These are phyloP conservation scores for Diutina ranongensis DNA, from an alignment of 1,139 yeast species.

Conservation along the genomic window DNA sequence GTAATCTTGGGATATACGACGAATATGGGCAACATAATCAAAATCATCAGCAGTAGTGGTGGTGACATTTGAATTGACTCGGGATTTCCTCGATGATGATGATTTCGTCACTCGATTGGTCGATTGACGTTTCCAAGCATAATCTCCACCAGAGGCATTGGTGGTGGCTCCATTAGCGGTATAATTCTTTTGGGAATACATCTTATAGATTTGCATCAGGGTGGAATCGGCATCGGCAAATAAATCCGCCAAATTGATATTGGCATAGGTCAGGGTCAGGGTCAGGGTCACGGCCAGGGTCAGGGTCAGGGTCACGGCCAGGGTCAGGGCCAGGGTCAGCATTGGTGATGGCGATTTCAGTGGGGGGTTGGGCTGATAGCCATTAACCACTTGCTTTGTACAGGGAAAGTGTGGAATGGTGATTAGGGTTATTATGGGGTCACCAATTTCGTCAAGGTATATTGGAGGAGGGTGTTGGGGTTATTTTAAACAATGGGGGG, in stretches of 20 bases:
- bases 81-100: too few species aligned
- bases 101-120: too few species aligned
- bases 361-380: background rate
- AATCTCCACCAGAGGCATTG: background rate
- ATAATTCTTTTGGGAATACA: slow-evolving; percentile 1
- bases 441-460: too few species aligned
- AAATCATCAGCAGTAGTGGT: slow-evolving; percentile 20
- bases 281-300: background rate
- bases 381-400: background rate
- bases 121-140: background rate
- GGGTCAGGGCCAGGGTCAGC: background rate
- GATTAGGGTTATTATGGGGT: too few species aligned
- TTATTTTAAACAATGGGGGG: too few species aligned
- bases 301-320: background rate
- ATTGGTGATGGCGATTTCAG: background rate
- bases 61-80: background rate
- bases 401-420: background rate
- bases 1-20: slow-evolving; percentile 28
- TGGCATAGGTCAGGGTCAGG: background rate
- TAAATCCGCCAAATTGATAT: background rate
- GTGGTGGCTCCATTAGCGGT: too few species aligned
- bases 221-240: slow-evolving; percentile 5
- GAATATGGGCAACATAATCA: slow-evolving; percentile 37
- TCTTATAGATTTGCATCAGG: slow-evolving; percentile 5
- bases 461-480: too few species aligned